Evolutionary conservation across 2,329 filamentous ascomycete species (phyloP).

Genomic region (Sclerotinia glacialis): DNA sequence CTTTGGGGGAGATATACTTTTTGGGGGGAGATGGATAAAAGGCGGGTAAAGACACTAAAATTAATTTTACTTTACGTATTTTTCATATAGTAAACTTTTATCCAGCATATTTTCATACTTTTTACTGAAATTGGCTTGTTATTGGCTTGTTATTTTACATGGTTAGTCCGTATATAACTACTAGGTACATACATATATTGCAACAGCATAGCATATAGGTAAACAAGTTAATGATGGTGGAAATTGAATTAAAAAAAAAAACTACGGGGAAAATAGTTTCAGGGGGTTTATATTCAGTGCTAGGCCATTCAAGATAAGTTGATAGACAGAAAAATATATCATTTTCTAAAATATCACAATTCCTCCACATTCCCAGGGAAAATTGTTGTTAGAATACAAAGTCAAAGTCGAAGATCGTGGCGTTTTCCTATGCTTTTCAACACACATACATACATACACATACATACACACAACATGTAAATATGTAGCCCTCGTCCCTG

Average conservation of each 20-base stretch:
- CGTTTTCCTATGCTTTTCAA: background rate
- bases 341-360: constrained; percentile 3
- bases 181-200: too few species aligned
- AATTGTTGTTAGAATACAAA: background rate
- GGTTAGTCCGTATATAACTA: background rate
- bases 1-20: too few species aligned
- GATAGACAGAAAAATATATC: background rate
- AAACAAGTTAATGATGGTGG: background rate
- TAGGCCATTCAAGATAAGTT: too few species aligned
- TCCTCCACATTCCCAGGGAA: background rate
- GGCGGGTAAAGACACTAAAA: background rate
- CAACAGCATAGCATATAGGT: background rate
- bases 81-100: background rate
- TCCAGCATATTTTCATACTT: background rate
- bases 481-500: too few species aligned
- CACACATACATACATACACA: background rate
- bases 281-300: background rate
- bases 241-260: too few species aligned
- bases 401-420: constrained; percentile 13
- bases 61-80: background rate
- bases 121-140: background rate
- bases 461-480: background rate
- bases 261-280: background rate
- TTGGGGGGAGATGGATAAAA: background rate
- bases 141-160: too few species aligned